Base-by-base conservation (phyloP, 129 eudicot species). In the Artemisia annua region DNA sequence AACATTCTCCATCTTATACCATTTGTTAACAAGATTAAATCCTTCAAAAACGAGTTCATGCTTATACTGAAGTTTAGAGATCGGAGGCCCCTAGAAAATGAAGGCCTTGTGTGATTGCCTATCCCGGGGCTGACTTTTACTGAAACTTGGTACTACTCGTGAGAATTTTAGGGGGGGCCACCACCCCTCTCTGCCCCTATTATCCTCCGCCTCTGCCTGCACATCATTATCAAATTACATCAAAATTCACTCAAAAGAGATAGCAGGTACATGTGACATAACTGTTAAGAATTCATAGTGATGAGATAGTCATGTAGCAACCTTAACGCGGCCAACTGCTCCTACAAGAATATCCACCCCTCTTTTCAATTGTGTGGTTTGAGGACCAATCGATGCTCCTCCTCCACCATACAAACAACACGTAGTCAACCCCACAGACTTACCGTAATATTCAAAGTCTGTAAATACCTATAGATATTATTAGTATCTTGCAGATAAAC, bases 311-410 rank as follows among this genome's bases (percentile, higher is more conserved):
- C 7, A 13, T 13, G 8, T 52, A 52, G 57, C 80, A 87, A 62
- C 99, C 97, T 95, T 90, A 71, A 95, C 82, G 58, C 97, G 97
- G 5, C 99, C 99, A 73, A 96, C 96, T 4, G 97, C 90, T 53
- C 97, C 99, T 17, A 95, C 84, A 44, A 95, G 89, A 35, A 95
- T 79, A 69, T 95, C 99, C 16, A 95, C 96, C 59, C 99, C 99
- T 82, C 99, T 77, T 80, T 90, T 88, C 82, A 95, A 73, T 50
- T 84, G 90, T 28, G 39, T 49, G 5, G 81, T 76, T 69, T 95
- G 99, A 73, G 87, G 69, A 20, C 78, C 84, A 39, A 82, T 81
- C 1, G 97, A 91, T 20, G 96, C 80, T 26, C 93, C 94, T 32
- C 99, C 80, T 28, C 93, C 94, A 48, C 99, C 99, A 72, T 95